phyloP scores from a whole-genome alignment of 1,284 basidiomycete genomes.

The Vanrija humicola region DNA sequence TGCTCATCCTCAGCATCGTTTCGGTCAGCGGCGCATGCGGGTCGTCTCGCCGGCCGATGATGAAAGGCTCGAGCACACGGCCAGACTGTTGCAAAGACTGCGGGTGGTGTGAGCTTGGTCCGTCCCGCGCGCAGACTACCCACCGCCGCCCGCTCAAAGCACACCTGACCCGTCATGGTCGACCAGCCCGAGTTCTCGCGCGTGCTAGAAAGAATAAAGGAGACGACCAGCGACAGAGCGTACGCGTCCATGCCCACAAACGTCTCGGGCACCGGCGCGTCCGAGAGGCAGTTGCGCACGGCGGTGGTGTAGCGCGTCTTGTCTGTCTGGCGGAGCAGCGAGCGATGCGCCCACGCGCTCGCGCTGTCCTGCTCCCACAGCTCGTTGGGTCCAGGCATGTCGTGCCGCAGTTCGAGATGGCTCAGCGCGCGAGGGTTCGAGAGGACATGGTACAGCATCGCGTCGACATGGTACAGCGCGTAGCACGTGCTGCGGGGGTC shows the following conservation, averaged over 20 bases:
- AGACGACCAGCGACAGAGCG: slow-evolving; percentile 15
- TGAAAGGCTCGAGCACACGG: slow-evolving; percentile 12
- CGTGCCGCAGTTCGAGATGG: slow-evolving; percentile 37
- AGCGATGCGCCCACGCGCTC: slow-evolving; percentile 28
- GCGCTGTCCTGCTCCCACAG: slow-evolving; percentile 19
- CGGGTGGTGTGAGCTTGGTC: neutral
- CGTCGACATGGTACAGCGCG: slow-evolving; percentile 25
- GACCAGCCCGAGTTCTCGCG: slow-evolving; percentile 36
- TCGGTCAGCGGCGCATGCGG: slow-evolving; percentile 1
- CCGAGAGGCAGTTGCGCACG: neutral
- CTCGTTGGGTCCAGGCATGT: slow-evolving; percentile 21
- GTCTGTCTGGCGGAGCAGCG: slow-evolving; percentile 1
- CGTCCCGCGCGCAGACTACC: slow-evolving; percentile 3
- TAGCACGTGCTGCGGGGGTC: slow-evolving; percentile 18
- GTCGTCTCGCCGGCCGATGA: neutral
- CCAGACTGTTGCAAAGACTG: slow-evolving; percentile 20
- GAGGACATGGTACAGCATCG: slow-evolving; percentile 29
- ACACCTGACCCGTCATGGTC: slow-evolving; percentile 32
- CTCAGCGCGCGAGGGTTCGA: slow-evolving; percentile 28
- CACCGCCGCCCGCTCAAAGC: slow-evolving; percentile 29
- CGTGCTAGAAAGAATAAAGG: slow-evolving; percentile 23
- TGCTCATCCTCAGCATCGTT: slow-evolving; percentile 30
- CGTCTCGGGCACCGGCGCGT: slow-evolving; percentile 1
- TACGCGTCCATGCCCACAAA: neutral
- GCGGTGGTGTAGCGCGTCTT: no score